phyloP scores from a whole-genome alignment of 2,329 filamentous ascomycete genomes.

The Colletotrichum tropicicola region DNA sequence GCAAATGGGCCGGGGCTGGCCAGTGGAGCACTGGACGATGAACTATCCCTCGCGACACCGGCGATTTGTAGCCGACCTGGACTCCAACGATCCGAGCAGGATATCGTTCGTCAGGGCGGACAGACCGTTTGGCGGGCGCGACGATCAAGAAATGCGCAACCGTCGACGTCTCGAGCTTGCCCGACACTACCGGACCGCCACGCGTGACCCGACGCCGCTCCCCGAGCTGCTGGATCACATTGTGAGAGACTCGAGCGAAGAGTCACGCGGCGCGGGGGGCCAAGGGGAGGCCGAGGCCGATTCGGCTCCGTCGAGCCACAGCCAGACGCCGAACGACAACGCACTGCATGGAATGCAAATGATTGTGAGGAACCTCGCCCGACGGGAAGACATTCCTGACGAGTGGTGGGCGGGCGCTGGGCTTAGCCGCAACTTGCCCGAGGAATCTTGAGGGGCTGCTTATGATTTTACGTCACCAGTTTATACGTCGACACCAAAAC shows the following conservation, averaged over 20 bases:
- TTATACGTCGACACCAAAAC: background rate
- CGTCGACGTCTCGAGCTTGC: slow-evolving; percentile 22
- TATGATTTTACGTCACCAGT: background rate
- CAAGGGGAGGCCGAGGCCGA: slow-evolving; percentile 15
- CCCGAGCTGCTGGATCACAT: slow-evolving; percentile 14
- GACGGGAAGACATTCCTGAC: slow-evolving; percentile 80
- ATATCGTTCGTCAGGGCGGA: slow-evolving; percentile 26
- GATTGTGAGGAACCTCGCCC: slow-evolving; percentile 75
- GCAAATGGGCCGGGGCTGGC: slow-evolving; percentile 6
- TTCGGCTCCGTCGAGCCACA: slow-evolving; percentile 21
- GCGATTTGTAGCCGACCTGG: slow-evolving; percentile 24
- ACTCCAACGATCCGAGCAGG: slow-evolving; percentile 22
- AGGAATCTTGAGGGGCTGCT: slow-evolving; percentile 40
- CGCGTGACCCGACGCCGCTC: slow-evolving; percentile 12
- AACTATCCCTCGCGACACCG: slow-evolving; percentile 30
- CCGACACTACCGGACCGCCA: slow-evolving; percentile 17
- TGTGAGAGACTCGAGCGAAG: slow-evolving; percentile 17
- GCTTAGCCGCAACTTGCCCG: slow-evolving; percentile 66
- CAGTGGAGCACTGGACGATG: slow-evolving; percentile 20
- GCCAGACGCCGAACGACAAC: slow-evolving; percentile 42
- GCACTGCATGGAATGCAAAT: slow-evolving; percentile 71
- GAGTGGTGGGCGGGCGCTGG: slow-evolving; percentile 83
- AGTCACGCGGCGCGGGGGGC: slow-evolving; percentile 3
- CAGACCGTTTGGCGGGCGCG: background rate
- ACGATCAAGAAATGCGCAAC: slow-evolving; percentile 16